Percentiles rank a stretch among this genome's conserved stretches.
Evolutionary conservation across 306 rosid species (phyloP).

Genomic region (Echinosophora koreensis): DNA sequence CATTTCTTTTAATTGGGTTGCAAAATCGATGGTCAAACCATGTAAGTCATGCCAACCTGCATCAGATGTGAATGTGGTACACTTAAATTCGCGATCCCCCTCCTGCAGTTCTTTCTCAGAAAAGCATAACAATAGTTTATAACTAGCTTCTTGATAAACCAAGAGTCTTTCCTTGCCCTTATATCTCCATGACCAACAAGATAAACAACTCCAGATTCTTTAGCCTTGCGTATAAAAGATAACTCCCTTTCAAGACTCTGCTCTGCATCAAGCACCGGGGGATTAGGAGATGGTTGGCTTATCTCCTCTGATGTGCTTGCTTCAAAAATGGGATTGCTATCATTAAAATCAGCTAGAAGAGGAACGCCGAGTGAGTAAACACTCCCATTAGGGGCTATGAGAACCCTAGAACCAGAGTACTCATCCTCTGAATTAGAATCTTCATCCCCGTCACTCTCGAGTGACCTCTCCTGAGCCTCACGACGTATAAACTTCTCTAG

Average conservation of each 20-base stretch:
- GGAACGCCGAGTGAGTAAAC: constrained; percentile 90
- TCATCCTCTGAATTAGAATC: constrained; percentile 73
- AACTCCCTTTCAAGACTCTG: constrained; percentile 90
- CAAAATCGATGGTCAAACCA: constrained; percentile 77
- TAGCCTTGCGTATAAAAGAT: constrained; percentile 84
- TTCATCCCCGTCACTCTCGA: constrained; percentile 90
- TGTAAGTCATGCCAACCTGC: constrained; percentile 97
- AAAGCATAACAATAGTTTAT: constrained; percentile 92
- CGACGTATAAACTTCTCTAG: constrained; percentile 93
- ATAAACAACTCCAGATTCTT: constrained; percentile 93
- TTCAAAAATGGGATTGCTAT: constrained; percentile 56
- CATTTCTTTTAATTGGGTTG: constrained; percentile 35
- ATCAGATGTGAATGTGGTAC: constrained; percentile 94
- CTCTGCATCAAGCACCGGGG: constrained; percentile 71
- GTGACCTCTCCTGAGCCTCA: constrained; percentile 91
- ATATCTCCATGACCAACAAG: constrained; percentile 98
- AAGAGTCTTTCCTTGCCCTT: constrained; percentile 90
- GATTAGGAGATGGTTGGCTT: constrained; percentile 51
- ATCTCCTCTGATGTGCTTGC: constrained; percentile 74
- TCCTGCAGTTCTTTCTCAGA: constrained; percentile 87
- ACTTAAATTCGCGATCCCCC: constrained; percentile 87
- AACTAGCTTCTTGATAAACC: constrained; percentile 89
- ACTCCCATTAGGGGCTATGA: constrained; percentile 91
- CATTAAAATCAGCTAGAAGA: constrained; percentile 69
- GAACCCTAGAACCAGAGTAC: constrained; percentile 67